A percentile compares a stretch with the other conserved stretches of the same genome.
These are phyloP conservation scores for Dryas octopetala DNA, from an alignment of 306 rosid species.

Conservation along the genomic window DNA sequence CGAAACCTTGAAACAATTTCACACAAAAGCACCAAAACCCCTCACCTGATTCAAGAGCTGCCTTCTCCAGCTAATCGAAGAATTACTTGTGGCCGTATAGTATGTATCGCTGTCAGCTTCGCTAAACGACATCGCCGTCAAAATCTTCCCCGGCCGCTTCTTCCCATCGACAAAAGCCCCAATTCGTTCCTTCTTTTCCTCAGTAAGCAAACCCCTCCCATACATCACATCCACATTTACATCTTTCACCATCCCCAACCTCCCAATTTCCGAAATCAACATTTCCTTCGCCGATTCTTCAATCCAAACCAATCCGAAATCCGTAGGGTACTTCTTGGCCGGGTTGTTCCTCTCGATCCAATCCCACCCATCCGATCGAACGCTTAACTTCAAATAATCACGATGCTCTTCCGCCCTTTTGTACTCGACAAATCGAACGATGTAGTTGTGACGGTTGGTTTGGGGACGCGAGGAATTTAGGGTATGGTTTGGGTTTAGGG, in stretches of 20 bases:
- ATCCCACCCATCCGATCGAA: slow-evolving; percentile 62
- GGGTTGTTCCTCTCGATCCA: slow-evolving; percentile 91
- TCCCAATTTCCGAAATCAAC: slow-evolving; percentile 48
- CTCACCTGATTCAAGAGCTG: slow-evolving; percentile 69
- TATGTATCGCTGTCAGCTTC: slow-evolving; percentile 44
- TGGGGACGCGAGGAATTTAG: slow-evolving; percentile 24
- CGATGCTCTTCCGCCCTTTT: slow-evolving; percentile 54
- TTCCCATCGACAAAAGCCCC: slow-evolving; percentile 72
- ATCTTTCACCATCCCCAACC: slow-evolving; percentile 63
- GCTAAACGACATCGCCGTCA: slow-evolving; percentile 74
- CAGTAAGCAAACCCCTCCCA: slow-evolving; percentile 54
- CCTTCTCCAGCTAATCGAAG: slow-evolving; percentile 53
- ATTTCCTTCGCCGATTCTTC: slow-evolving; percentile 40
- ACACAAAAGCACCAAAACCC: slow-evolving; percentile 1
- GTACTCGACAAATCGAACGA: slow-evolving; percentile 71
- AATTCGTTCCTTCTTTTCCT: slow-evolving; percentile 22
- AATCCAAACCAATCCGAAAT: slow-evolving; percentile 77
- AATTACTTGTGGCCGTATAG: slow-evolving; percentile 28
- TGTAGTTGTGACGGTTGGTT: slow-evolving; percentile 47
- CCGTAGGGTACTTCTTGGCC: slow-evolving; percentile 74
- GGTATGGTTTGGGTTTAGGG: slow-evolving; percentile 33
- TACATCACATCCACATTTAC: slow-evolving; percentile 72
- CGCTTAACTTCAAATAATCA: slow-evolving; percentile 47
- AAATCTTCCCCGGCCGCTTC: slow-evolving; percentile 92
- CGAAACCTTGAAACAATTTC: neutral